Conservation (phyloP, 2,329 filamentous ascomycete species). For the Sporothrix brunneoviolacea region DNA sequence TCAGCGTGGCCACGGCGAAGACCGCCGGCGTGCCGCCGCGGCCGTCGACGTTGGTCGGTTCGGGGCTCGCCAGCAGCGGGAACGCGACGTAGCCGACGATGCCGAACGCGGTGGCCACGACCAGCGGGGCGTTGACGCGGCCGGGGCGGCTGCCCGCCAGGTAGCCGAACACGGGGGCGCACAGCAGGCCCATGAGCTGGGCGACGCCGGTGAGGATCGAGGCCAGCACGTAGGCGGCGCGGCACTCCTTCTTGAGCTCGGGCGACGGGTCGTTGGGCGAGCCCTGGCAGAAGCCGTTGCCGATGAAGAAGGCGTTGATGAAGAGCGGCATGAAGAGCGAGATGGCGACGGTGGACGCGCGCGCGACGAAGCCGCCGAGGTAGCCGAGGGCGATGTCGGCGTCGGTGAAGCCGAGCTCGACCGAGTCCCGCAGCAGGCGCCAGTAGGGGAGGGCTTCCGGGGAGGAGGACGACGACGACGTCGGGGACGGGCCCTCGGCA, state of each 20-base stretch:
- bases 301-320: constrained; percentile 84
- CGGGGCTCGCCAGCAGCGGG: constrained; percentile 68
- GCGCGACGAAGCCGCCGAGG: constrained; percentile 86
- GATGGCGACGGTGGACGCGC: constrained; percentile 90
- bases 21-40: constrained; percentile 62
- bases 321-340: constrained; percentile 91
- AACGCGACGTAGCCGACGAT: constrained; percentile 73
- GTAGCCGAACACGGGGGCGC: constrained; percentile 82
- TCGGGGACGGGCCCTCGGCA: background rate
- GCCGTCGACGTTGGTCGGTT: constrained; percentile 57
- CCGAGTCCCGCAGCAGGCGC: constrained; percentile 53
- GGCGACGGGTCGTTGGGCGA: constrained; percentile 56
- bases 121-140: constrained; percentile 61
- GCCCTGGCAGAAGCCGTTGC: constrained; percentile 69
- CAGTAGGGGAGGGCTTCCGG: constrained; percentile 55
- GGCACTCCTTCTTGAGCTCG: constrained; percentile 79
- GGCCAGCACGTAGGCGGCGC: constrained; percentile 79
- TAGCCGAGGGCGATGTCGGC: constrained; percentile 80
- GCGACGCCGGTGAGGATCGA: constrained; percentile 83
- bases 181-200: constrained; percentile 77
- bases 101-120: constrained; percentile 65
- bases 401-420: constrained; percentile 67
- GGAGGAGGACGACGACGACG: background rate
- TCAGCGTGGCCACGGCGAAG: constrained; percentile 69
- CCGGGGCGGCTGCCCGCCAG: constrained; percentile 54